Conservation (phyloP, 306 rosid species). For the Quercus wislizeni region DNA sequence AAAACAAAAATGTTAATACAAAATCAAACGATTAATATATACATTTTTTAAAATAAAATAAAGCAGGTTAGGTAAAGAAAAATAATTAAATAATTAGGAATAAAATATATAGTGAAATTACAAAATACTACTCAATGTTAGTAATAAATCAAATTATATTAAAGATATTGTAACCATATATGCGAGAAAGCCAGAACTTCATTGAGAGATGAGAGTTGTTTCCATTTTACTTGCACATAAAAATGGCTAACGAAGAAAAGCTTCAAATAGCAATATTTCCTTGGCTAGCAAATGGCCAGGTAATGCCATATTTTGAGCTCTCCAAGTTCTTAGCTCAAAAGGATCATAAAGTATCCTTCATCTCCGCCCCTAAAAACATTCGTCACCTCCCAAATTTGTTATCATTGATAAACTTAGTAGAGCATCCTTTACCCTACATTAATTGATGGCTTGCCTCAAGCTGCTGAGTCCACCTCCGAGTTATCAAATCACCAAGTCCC, state of each 20-base stretch:
- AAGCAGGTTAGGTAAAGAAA: too few relatives aligned
- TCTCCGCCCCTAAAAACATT: conserved; percentile 30
- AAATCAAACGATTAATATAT: too few relatives aligned
- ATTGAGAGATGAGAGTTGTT: too few relatives aligned
- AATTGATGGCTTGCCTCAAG: conserved; percentile 1
- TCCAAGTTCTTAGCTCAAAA: conserved; percentile 27
- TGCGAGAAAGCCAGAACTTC: too few relatives aligned
- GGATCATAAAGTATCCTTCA: conserved; percentile 26
- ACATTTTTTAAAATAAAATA: too few relatives aligned
- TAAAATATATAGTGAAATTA: too few relatives aligned
- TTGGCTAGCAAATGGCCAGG: conserved; percentile 30
- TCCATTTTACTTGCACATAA: background rate
- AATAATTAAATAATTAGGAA: too few relatives aligned
- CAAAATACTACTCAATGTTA: too few relatives aligned
- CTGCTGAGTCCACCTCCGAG: conserved; percentile 27
- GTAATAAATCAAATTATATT: too few relatives aligned
- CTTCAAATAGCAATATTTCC: conserved; percentile 28
- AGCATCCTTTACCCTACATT: conserved; percentile 20
- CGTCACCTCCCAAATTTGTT: background rate
- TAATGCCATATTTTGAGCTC: conserved; percentile 21
- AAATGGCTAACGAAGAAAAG: background rate
- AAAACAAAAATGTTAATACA: too few relatives aligned
- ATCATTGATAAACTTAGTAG: conserved; percentile 1
- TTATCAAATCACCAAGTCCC: conserved; percentile 19
- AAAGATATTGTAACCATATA: too few relatives aligned